phyloP scores from a whole-genome alignment of 2,329 filamentous ascomycete genomes.

The Monosporascus ibericus region DNA sequence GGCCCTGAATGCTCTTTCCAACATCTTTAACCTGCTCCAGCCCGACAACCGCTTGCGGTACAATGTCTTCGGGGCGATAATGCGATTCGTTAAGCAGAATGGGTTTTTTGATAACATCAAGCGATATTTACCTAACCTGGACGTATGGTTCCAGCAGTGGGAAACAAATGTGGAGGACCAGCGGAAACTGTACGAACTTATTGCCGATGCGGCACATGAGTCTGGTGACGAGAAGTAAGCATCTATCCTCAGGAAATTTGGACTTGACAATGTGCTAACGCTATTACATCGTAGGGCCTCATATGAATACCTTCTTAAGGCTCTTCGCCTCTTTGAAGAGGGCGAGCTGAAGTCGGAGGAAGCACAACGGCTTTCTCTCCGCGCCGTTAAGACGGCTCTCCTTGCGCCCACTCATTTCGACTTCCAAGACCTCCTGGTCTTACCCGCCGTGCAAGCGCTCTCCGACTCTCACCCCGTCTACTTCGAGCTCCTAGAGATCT shows the following conservation, averaged over 20 bases:
- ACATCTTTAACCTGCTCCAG: slow-evolving; percentile 90
- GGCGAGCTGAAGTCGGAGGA: slow-evolving; percentile 53
- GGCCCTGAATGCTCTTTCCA: slow-evolving; percentile 84
- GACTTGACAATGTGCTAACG: slow-evolving; percentile 2
- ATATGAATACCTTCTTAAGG: slow-evolving; percentile 62
- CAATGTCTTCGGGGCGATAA: slow-evolving; percentile 83
- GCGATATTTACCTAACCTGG: slow-evolving; percentile 76
- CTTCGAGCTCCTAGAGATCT: slow-evolving; percentile 91
- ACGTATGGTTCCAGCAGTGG: slow-evolving; percentile 79
- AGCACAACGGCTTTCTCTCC: slow-evolving; percentile 54
- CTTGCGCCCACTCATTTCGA: slow-evolving; percentile 53
- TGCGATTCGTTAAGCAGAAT: slow-evolving; percentile 72
- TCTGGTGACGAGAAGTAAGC: slow-evolving; percentile 70
- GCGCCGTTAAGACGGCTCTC: slow-evolving; percentile 49
- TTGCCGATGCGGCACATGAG: slow-evolving; percentile 75
- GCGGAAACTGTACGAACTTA: slow-evolving; percentile 76
- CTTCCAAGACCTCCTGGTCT: slow-evolving; percentile 75
- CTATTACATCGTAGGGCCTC: slow-evolving; percentile 37
- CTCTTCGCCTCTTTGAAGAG: slow-evolving; percentile 54
- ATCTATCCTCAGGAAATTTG: not conserved
- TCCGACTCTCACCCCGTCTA: slow-evolving; percentile 77
- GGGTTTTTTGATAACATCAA: slow-evolving; percentile 78
- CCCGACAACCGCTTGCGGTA: slow-evolving; percentile 73
- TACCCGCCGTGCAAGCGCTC: slow-evolving; percentile 80
- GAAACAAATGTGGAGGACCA: slow-evolving; percentile 74